Evolutionary conservation across 768 basidiomycete genomes (phyloP), one percentile per base, ranked within the genome.

Genomic region (Leccinum rimulosum): DNA sequence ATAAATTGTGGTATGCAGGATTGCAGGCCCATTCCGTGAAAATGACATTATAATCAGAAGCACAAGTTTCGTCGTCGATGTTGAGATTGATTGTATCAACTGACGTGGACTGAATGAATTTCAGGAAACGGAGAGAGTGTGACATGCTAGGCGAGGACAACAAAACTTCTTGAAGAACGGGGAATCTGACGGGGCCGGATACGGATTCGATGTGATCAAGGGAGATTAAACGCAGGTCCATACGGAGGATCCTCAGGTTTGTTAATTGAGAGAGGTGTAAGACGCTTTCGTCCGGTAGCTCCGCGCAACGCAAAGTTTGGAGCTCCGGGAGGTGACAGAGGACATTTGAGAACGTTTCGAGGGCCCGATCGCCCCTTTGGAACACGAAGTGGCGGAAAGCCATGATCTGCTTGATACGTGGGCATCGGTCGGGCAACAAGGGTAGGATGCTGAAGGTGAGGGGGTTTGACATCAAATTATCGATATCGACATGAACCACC

Each of bases 21-120:
- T 69, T 61, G 4, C 61, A 52, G 36, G 66, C 67, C 69, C 70
- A 71, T 4, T 50, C 6, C 3, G 63, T 57, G 40, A 70, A 70
- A 12, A 71, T 69, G 50, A 36, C 35, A 6, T 64, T 52, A 45
- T 71, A 70, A 54, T 63, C 65, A 17, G 62, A 55, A 54, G 69
- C 69, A 49, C 65, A 65, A 6, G 67, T 69, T 67, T 70, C 69
- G 54, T 70, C 70, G 53, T 70, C 69, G 53, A 70, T 54, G 30
- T 71, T 70, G 70, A 71, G 67, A 67, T 71, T 70, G 47, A 70
- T 70, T 62, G 70, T 69, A 65, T 69, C 67, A 60, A 70, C 59
- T 31, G 65, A 65, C 50, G 63, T 60, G 33, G 70, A 70, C 47
- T 65, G 63, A 36, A 71, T 59, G 63, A 69, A 67, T 56, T 69